A percentile compares a stretch with the other conserved stretches of the same genome.
These are phyloP conservation scores for Cutaneotrichosporon cutaneum DNA, from an alignment of 1,284 basidiomycete species.

Conservation along the genomic window DNA sequence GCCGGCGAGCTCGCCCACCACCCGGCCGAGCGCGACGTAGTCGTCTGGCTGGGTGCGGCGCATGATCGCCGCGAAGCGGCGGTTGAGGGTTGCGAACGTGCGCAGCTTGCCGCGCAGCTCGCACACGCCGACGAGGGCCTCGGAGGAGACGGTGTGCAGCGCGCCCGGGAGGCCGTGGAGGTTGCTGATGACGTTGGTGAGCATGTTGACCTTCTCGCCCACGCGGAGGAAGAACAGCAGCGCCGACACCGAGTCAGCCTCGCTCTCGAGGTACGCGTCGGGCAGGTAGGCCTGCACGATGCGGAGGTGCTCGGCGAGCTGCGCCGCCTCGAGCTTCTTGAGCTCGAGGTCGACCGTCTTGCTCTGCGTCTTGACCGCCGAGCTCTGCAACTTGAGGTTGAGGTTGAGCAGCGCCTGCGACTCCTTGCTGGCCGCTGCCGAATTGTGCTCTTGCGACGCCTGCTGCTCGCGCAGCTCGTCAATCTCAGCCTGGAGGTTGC, in stretches of 20 bases:
- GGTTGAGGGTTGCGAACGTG: constrained; percentile 74
- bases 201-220: constrained; percentile 76
- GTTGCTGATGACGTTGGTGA: constrained; percentile 75
- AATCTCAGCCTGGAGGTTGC: constrained; percentile 83
- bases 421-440: constrained; percentile 70
- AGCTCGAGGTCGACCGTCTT: constrained; percentile 84
- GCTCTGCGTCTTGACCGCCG: constrained; percentile 82
- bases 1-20: constrained; percentile 78
- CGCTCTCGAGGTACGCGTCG: constrained; percentile 77
- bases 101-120: constrained; percentile 83
- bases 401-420: constrained; percentile 80
- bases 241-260: constrained; percentile 79
- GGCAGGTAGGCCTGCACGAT: constrained; percentile 73
- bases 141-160: constrained; percentile 73
- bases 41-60: constrained; percentile 73
- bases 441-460: constrained; percentile 76
- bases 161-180: constrained; percentile 77
- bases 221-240: constrained; percentile 89
- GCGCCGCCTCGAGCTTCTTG: constrained; percentile 74
- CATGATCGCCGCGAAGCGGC: constrained; percentile 79
- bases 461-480: constrained; percentile 77
- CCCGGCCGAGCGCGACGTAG: constrained; percentile 77
- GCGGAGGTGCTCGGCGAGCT: constrained; percentile 70
- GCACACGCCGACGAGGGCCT: constrained; percentile 79
- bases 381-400: constrained; percentile 86